A percentile compares a stretch with the other conserved stretches of the same genome.
Conservation (phyloP, 1,284 basidiomycete genomes). For the Stereum hirsutum region DNA sequence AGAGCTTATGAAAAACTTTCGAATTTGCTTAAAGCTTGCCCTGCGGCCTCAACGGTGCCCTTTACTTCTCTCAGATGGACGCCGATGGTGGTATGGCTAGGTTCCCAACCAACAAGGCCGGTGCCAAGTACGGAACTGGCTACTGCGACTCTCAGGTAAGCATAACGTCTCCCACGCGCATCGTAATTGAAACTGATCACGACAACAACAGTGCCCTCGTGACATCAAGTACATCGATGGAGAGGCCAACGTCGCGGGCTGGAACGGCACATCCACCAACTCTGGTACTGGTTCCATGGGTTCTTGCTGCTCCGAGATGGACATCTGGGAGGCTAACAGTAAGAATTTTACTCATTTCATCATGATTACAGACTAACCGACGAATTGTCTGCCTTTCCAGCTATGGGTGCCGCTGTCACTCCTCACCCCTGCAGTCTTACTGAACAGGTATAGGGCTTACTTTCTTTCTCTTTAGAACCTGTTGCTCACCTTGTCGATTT, state of each 20-base stretch:
- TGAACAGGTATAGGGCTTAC: too few species aligned
- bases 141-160: constrained; percentile 44
- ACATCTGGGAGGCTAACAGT: constrained; percentile 51
- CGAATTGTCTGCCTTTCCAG: too few species aligned
- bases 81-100: constrained; percentile 27
- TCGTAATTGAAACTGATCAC: too few species aligned
- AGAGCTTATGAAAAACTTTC: too few species aligned
- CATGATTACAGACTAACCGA: too few species aligned
- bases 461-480: too few species aligned
- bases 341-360: too few species aligned
- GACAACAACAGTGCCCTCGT: too few species aligned
- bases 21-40: too few species aligned
- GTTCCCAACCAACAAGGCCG: constrained; percentile 34
- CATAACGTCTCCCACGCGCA: too few species aligned
- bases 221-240: constrained; percentile 48
- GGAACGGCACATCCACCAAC: constrained; percentile 31
- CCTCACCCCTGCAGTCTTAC: constrained; percentile 35
- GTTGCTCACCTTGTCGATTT: too few species aligned
- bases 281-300: constrained; percentile 34
- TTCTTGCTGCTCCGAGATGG: constrained; percentile 47
- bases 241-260: constrained; percentile 37
- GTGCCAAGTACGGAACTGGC: constrained; percentile 45
- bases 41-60: constrained; percentile 46
- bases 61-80: constrained; percentile 32
- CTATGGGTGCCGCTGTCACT: constrained; percentile 34